Evolutionary conservation across 2,329 filamentous ascomycete genomes (phyloP).

Genomic region (Fusarium odoratissimum): DNA sequence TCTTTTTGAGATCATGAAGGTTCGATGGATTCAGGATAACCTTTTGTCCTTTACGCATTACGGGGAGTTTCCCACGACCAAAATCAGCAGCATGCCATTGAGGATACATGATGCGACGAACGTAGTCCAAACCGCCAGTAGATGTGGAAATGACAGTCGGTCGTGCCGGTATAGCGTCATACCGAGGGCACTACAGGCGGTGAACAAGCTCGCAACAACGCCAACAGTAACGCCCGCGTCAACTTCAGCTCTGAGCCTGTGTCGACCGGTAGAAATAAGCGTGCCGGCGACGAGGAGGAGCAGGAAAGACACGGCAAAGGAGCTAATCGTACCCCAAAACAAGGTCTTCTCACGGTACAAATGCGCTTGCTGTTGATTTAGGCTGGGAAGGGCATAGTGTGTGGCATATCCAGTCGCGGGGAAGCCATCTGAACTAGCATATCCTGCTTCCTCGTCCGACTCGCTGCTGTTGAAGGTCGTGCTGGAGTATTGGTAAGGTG

Average conservation of each 20-base stretch:
- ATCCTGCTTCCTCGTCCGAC: slow-evolving; percentile 60
- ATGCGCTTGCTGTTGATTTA: slow-evolving; percentile 62
- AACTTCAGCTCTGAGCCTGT: slow-evolving; percentile 76
- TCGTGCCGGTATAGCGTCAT: slow-evolving; percentile 66
- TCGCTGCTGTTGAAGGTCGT: slow-evolving; percentile 50
- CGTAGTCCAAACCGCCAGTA: slow-evolving; percentile 53
- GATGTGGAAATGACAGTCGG: slow-evolving; percentile 55
- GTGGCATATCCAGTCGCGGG: slow-evolving; percentile 63
- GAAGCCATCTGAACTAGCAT: slow-evolving; percentile 65
- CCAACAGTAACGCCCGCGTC: slow-evolving; percentile 79
- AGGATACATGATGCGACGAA: slow-evolving; percentile 55
- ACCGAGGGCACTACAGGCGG: slow-evolving; percentile 70
- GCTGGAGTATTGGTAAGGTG: slow-evolving; percentile 47
- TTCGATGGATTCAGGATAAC: neutral
- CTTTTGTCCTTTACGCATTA: slow-evolving; percentile 30
- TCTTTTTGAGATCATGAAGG: neutral
- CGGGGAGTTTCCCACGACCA: slow-evolving; percentile 55
- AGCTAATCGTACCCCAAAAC: slow-evolving; percentile 62
- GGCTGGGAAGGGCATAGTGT: slow-evolving; percentile 65
- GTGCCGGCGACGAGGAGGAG: slow-evolving; percentile 73
- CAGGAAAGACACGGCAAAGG: slow-evolving; percentile 69
- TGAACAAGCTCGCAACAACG: slow-evolving; percentile 73
- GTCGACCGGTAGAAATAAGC: slow-evolving; percentile 75
- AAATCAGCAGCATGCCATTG: slow-evolving; percentile 57
- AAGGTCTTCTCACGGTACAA: slow-evolving; percentile 67